These are phyloP conservation scores for Phytophthora palmivora DNA, from an alignment of 352 stramenopile species.

Conservation along the genomic window DNA sequence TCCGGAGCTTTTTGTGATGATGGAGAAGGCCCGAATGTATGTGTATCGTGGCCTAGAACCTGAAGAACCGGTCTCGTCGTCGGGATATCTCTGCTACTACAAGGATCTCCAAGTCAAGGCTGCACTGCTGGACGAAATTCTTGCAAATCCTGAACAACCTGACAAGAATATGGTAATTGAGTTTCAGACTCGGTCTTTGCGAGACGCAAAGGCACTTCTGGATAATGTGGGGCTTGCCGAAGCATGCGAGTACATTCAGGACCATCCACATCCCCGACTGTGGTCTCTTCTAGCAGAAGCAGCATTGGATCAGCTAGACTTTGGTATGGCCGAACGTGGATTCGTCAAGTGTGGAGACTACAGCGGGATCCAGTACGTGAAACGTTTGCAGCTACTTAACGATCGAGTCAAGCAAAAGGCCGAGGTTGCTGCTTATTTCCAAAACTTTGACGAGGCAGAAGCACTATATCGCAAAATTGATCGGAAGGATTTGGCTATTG, in stretches of 20 bases:
- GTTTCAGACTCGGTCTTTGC: slow-evolving; percentile 89
- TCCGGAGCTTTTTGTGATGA: slow-evolving; percentile 92
- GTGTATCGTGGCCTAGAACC: slow-evolving; percentile 84
- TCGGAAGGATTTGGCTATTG: slow-evolving; percentile 93
- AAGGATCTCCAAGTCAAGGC: slow-evolving; percentile 89
- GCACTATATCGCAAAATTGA: slow-evolving; percentile 94
- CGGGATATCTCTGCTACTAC: slow-evolving; percentile 90
- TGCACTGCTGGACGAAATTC: slow-evolving; percentile 86
- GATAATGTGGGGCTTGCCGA: slow-evolving; percentile 83
- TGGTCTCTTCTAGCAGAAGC: slow-evolving; percentile 90
- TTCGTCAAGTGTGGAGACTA: slow-evolving; percentile 94
- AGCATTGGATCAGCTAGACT: slow-evolving; percentile 91
- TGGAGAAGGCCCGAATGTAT: slow-evolving; percentile 94
- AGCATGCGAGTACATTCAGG: slow-evolving; percentile 84
- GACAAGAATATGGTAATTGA: slow-evolving; percentile 86
- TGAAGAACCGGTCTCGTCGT: slow-evolving; percentile 92
- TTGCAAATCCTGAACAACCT: slow-evolving; percentile 80
- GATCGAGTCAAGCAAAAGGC: slow-evolving; percentile 93
- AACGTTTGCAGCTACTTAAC: slow-evolving; percentile 85
- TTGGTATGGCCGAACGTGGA: slow-evolving; percentile 91
- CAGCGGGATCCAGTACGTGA: slow-evolving; percentile 94
- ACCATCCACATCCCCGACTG: slow-evolving; percentile 86
- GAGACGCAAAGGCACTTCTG: slow-evolving; percentile 89
- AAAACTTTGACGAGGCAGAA: slow-evolving; percentile 94
- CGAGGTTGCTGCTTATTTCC: slow-evolving; percentile 91